Evolutionary conservation across 192 early-diverging fungal species (phyloP).

Genomic region (Linnemannia zychae): DNA sequence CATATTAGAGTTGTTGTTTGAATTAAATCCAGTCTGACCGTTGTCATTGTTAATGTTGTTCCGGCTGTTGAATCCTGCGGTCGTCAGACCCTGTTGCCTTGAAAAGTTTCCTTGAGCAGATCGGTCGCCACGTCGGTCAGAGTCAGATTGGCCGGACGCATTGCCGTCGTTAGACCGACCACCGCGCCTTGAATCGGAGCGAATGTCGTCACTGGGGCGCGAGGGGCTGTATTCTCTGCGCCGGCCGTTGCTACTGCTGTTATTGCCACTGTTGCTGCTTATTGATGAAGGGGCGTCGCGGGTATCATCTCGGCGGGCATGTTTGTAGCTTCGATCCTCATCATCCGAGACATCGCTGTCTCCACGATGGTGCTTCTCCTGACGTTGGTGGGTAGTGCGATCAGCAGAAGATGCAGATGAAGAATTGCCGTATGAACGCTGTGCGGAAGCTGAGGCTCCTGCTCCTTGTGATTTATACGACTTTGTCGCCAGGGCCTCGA

Average conservation of each 20-base stretch:
- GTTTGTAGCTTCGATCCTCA: conserved; percentile 79
- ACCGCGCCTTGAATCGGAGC: neutral
- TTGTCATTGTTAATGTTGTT: conserved; percentile 15
- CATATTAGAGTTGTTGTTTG: neutral
- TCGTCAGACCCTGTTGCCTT: conserved; percentile 33
- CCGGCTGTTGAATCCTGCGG: conserved; percentile 35
- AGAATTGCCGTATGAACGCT: conserved; percentile 3
- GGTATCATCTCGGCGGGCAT: conserved; percentile 66
- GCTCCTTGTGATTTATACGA: conserved; percentile 45
- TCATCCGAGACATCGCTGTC: conserved; percentile 73
- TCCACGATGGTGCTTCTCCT: conserved; percentile 51
- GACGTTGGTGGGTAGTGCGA: conserved; percentile 5
- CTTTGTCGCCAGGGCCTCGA: conserved; percentile 61
- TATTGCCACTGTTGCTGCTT: neutral
- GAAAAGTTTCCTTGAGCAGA: neutral
- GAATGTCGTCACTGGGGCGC: conserved; percentile 46
- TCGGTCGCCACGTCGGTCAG: conserved; percentile 46
- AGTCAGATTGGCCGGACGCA: conserved; percentile 19
- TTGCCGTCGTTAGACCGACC: conserved; percentile 10
- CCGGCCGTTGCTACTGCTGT: conserved; percentile 12
- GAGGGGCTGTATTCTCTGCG: conserved; percentile 51
- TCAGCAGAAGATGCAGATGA: conserved; percentile 11
- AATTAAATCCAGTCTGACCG: conserved; percentile 18
- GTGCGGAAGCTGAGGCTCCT: neutral
- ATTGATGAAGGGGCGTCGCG: conserved; percentile 9